A percentile compares a stretch with the other conserved stretches of the same genome.
These are phyloP conservation scores for Fistulinella cinereoalba DNA, from an alignment of 1,284 basidiomycete genomes.

Conservation along the genomic window DNA sequence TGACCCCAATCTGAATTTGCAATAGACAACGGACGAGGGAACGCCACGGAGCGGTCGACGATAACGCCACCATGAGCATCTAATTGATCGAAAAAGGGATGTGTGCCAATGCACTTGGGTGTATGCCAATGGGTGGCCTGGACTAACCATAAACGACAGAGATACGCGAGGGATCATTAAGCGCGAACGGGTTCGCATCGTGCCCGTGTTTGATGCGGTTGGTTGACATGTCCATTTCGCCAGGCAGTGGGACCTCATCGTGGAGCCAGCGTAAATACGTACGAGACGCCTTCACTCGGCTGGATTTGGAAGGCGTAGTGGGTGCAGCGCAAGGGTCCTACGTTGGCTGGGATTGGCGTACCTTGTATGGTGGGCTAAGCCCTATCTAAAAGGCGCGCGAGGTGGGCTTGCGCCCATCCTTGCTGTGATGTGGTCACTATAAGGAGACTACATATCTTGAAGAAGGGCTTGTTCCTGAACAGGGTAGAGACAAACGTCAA, in stretches of 20 bases:
- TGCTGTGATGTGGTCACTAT: conserved; percentile 5
- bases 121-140: conserved; percentile 10
- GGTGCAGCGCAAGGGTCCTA: conserved; percentile 11
- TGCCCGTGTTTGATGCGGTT: conserved; percentile 10
- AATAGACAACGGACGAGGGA: conserved; percentile 23
- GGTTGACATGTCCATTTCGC: conserved; percentile 17
- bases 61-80: conserved; percentile 22
- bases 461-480: conserved; percentile 2
- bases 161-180: conserved; percentile 21
- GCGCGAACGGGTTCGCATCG: conserved; percentile 11
- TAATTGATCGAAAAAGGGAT: conserved; percentile 25
- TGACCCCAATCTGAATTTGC: conserved; percentile 23
- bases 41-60: conserved; percentile 23
- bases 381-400: not conserved
- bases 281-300: conserved; percentile 10
- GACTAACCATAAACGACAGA: conserved; percentile 8
- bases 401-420: not conserved
- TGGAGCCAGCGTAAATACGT: conserved; percentile 26
- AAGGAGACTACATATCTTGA: no score
- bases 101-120: no score
- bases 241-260: conserved; percentile 19
- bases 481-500: not conserved
- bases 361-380: conserved; percentile 1
- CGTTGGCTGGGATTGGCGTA: conserved; percentile 9
- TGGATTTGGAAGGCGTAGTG: conserved; percentile 19